phyloP scores from a whole-genome alignment of 2,329 filamentous ascomycete species.

The Orbilia brochopaga region DNA sequence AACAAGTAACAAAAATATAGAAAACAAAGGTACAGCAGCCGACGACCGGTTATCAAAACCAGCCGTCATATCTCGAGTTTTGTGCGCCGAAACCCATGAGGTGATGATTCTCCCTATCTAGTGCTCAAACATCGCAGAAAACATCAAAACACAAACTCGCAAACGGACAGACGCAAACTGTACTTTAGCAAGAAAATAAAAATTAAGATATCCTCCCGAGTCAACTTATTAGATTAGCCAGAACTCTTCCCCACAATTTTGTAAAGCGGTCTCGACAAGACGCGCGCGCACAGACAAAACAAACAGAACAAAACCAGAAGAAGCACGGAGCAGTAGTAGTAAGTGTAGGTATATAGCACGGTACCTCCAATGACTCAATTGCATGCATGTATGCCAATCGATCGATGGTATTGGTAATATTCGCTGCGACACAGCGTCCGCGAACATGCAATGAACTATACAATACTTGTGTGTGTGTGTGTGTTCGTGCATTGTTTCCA shows the following conservation, averaged over 20 bases:
- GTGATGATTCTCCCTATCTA: conserved; percentile 45
- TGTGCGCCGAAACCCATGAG: conserved; percentile 48
- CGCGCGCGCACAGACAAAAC: background rate
- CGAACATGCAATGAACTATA: conserved; percentile 41
- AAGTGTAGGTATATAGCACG: too few relatives aligned
- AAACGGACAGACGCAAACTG: too few relatives aligned
- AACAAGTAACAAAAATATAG: conserved; percentile 5
- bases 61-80: conserved; percentile 13
- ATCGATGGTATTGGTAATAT: conserved; percentile 24
- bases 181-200: too few relatives aligned
- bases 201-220: conserved; percentile 43
- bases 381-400: background rate
- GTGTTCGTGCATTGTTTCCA: background rate
- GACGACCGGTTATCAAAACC: background rate
- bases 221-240: conserved; percentile 1
- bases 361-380: too few relatives aligned
- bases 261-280: too few relatives aligned
- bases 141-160: too few relatives aligned
- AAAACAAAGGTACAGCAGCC: background rate
- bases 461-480: conserved; percentile 1
- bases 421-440: conserved; percentile 3
- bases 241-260: too few relatives aligned
- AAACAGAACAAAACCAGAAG: background rate
- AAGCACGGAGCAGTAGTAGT: too few relatives aligned
- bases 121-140: background rate